These are phyloP conservation scores for Pittosporum tobira DNA, from an alignment of 129 eudicot genomes.

Conservation along the genomic window DNA sequence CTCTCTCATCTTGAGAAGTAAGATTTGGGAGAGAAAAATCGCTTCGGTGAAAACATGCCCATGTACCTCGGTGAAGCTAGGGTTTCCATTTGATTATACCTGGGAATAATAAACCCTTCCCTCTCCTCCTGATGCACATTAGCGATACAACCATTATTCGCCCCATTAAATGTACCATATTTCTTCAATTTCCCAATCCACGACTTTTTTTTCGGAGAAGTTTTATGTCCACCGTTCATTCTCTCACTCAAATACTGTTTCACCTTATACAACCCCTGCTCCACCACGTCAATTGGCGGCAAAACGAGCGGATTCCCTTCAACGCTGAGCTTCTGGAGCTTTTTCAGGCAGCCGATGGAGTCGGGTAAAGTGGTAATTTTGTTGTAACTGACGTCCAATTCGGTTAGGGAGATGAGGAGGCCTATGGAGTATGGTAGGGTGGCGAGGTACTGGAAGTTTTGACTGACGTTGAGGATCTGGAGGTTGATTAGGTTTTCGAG, in stretches of 20 bases:
- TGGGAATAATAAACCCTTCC: constrained; percentile 34
- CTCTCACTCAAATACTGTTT: constrained; percentile 57
- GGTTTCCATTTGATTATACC: constrained; percentile 38
- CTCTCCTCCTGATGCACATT: constrained; percentile 18
- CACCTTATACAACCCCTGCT: constrained; percentile 46
- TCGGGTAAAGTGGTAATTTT: constrained; percentile 52
- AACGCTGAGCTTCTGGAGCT: constrained; percentile 61
- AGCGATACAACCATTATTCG: not conserved
- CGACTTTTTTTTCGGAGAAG: constrained; percentile 39
- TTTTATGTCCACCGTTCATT: constrained; percentile 44
- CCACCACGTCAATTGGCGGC: constrained; percentile 66
- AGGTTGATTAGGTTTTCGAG: constrained; percentile 80
- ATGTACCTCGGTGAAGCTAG: constrained; percentile 61
- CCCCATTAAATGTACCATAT: constrained; percentile 58
- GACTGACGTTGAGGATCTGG: constrained; percentile 68
- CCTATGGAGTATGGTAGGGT: constrained; percentile 70
- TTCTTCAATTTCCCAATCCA: constrained; percentile 69
- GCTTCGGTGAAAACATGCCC: constrained; percentile 47
- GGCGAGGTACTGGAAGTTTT: constrained; percentile 63
- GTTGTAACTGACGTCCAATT: constrained; percentile 84
- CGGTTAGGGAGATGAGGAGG: constrained; percentile 66
- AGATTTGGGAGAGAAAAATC: constrained; percentile 7
- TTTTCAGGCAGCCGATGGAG: constrained; percentile 62
- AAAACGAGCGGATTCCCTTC: constrained; percentile 77
- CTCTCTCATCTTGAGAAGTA: not conserved